A percentile compares a stretch with the other conserved stretches of the same genome.
Evolutionary conservation across 805 yeast species (phyloP).

Genomic region (Saccharomyces mikatae): DNA sequence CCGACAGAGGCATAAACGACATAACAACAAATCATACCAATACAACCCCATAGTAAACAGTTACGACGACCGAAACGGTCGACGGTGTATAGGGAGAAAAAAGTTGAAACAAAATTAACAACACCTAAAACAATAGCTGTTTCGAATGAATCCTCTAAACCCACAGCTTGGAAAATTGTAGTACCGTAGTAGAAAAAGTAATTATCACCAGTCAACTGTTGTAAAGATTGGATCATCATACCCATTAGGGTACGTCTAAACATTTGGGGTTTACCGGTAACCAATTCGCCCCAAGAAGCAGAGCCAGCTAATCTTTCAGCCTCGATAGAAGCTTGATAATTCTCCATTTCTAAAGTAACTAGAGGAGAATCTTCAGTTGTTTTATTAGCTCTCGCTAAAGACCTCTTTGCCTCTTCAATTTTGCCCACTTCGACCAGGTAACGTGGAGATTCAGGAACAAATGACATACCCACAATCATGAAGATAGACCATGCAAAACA

Average conservation of each 20-base stretch:
- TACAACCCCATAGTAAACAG: slow-evolving; percentile 39
- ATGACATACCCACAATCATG: slow-evolving; percentile 33
- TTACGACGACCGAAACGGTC: slow-evolving; percentile 48
- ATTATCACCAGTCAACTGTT: slow-evolving; percentile 61
- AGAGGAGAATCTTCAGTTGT: slow-evolving; percentile 46
- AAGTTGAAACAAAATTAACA: slow-evolving; percentile 52
- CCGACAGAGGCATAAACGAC: slow-evolving; percentile 52
- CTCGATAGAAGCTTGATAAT: slow-evolving; percentile 52
- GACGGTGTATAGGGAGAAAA: slow-evolving; percentile 42
- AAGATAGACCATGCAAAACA: slow-evolving; percentile 40
- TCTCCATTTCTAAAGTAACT: slow-evolving; percentile 48
- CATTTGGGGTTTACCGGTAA: slow-evolving; percentile 62
- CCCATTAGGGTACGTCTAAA: slow-evolving; percentile 44
- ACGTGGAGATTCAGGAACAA: slow-evolving; percentile 71
- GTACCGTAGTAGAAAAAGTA: slow-evolving; percentile 63
- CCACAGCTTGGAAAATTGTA: slow-evolving; percentile 53
- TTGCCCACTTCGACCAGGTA: slow-evolving; percentile 47
- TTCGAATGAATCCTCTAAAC: slow-evolving; percentile 48
- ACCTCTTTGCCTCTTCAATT: slow-evolving; percentile 52
- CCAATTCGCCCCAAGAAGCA: slow-evolving; percentile 57
- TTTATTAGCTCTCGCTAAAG: slow-evolving; percentile 54
- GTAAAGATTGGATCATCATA: slow-evolving; percentile 49
- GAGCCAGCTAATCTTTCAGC: slow-evolving; percentile 53
- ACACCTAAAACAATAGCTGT: slow-evolving; percentile 52
- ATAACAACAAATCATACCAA: slow-evolving; percentile 40